Evolutionary conservation across 371 early-diverging fungal genomes (phyloP), one percentile per base, ranked within the genome.

Genomic region (Basidiobolus heterosporus): DNA sequence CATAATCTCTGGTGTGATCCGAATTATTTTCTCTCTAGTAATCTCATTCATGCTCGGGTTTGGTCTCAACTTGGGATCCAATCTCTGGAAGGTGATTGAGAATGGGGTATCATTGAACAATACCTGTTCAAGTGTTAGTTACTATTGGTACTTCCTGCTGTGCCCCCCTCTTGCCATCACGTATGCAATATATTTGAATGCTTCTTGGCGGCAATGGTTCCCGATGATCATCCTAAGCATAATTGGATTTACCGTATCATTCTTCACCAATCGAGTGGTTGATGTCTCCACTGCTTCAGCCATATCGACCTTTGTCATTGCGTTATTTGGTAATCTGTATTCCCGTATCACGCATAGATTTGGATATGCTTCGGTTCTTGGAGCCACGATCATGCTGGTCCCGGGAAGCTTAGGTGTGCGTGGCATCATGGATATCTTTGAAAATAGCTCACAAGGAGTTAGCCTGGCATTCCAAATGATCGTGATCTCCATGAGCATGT

Each of bases 1-100:
- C 55, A 67, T 82, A 60, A 68, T 79, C 16, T 75, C 79, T 0
- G 85, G 85, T 1, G 74, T 78, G 1, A 72, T 79, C 3, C 64
- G 79, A 4, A 60, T 78, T 42, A 75, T 77, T 44, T 69, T 74
- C 52, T 69, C 81, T 2, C 52, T 85, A 9, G 61, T 82, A 9
- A 64, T 72, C 2, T 73, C 79, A 6, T 68, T 81, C 48, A 57
- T 77, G 36, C 61, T 77, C 2, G 70, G 75, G 3, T 80, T 74
- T 42, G 83, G 80, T 1, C 54, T 82, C 44, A 62, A 70, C 3
- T 60, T 79, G n/a, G 80, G 80, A 1, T 60, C 62, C 3, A 55
- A 66, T 30, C 59, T 76, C 1, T 68, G 54, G 52, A 52, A 54
- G 24, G 51, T 49, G 2, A 55, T 62, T 20, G 50, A 42, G 30